phyloP scores from a whole-genome alignment of 2,329 filamentous ascomycete species.

The Amauroascus niger region DNA sequence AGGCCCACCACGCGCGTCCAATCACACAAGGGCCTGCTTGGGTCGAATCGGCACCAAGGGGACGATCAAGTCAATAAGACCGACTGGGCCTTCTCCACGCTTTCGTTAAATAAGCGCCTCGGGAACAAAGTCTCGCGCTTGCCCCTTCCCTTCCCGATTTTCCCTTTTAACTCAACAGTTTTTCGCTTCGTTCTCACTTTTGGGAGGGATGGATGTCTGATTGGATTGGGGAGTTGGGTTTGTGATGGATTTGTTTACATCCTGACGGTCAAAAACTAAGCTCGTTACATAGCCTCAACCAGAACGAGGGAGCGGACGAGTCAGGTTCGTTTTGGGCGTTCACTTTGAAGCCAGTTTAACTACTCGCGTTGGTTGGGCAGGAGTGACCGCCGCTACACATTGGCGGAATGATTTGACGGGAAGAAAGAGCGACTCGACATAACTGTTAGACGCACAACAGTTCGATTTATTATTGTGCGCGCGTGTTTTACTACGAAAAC shows the following conservation, averaged over 20 bases:
- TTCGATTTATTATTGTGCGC: not conserved
- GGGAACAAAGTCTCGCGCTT: conserved; percentile 1
- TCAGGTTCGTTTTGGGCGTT: not conserved
- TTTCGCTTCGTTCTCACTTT: not conserved
- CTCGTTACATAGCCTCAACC: too few relatives aligned
- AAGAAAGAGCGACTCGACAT: not conserved
- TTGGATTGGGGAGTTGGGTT: not conserved
- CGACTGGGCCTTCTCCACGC: conserved; percentile 1
- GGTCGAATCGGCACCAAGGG: not conserved
- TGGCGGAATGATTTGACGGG: not conserved
- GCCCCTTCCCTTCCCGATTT: not conserved
- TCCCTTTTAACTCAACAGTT: not conserved
- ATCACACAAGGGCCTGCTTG: not conserved
- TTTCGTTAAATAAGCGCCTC: conserved; percentile 4
- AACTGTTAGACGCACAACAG: not conserved
- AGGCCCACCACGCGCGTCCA: conserved; percentile 4
- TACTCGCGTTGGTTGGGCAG: conserved; percentile 3
- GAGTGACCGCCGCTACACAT: not conserved
- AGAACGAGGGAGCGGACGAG: too few relatives aligned
- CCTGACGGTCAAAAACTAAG: too few relatives aligned
- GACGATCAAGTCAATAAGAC: not conserved
- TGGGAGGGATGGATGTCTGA: not conserved
- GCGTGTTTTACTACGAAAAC: not conserved
- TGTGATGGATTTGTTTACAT: conserved; percentile 3
- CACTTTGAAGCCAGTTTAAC: not conserved